Evolutionary conservation across 1,284 basidiomycete genomes (phyloP).

Genomic region (Golubevia sp.): DNA sequence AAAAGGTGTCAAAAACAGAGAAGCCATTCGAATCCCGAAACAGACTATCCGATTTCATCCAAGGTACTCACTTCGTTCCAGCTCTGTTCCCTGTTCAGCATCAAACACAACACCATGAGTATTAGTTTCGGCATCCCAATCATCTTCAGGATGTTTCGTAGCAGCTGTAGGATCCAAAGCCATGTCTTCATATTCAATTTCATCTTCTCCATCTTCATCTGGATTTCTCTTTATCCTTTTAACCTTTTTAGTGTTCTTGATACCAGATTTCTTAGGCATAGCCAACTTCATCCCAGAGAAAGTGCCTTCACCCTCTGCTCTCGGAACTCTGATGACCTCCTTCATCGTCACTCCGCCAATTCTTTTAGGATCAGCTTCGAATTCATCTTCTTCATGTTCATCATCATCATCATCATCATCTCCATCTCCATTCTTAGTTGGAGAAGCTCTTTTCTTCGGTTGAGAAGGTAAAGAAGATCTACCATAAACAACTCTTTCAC

Average conservation of each 20-base stretch:
- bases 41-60: background rate
- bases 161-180: constrained; percentile 65
- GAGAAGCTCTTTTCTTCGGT: no score
- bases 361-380: constrained; percentile 30
- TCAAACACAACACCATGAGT: constrained; percentile 74
- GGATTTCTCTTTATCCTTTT: constrained; percentile 49
- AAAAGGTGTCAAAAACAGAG: background rate
- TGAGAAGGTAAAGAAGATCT: no score
- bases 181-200: constrained; percentile 18
- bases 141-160: constrained; percentile 65
- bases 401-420: constrained; percentile 13
- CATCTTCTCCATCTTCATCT: constrained; percentile 62
- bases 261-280: background rate
- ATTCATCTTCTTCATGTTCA: constrained; percentile 27
- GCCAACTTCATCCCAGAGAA: constrained; percentile 38
- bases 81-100: constrained; percentile 70
- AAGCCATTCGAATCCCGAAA: background rate
- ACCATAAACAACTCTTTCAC: constrained; percentile 80
- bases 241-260: constrained; percentile 19
- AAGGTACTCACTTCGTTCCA: constrained; percentile 71
- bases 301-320: constrained; percentile 66
- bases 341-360: constrained; percentile 72
- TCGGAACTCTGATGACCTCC: constrained; percentile 78
- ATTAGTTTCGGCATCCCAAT: constrained; percentile 82
- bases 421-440: no score